These are phyloP conservation scores for Comarum palustre DNA, from an alignment of 306 rosid species.

Conservation along the genomic window DNA sequence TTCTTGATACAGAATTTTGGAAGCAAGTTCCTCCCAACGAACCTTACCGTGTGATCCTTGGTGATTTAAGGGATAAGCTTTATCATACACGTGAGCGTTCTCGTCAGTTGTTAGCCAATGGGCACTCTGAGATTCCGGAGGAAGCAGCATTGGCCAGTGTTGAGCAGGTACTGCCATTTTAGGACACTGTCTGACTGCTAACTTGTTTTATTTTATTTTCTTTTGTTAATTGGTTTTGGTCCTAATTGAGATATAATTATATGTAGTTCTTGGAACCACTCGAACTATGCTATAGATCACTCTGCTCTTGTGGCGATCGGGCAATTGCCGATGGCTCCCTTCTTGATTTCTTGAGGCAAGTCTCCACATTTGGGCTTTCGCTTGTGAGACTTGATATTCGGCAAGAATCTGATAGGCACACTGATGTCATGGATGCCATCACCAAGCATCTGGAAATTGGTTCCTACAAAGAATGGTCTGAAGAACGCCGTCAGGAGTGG, in stretches of 20 bases:
- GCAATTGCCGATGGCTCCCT: conserved; percentile 94
- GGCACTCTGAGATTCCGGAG: conserved; percentile 87
- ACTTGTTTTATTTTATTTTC: neutral
- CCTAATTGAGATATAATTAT: conserved; percentile 36
- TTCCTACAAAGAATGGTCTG: conserved; percentile 90
- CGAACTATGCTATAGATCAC: conserved; percentile 88
- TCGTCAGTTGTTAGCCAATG: conserved; percentile 76
- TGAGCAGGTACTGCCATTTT: conserved; percentile 58
- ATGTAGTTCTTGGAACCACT: conserved; percentile 90
- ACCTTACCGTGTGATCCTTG: conserved; percentile 92
- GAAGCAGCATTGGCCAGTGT: conserved; percentile 75
- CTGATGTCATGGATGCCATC: conserved; percentile 86
- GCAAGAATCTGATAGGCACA: conserved; percentile 94
- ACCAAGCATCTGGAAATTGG: conserved; percentile 88
- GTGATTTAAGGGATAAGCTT: conserved; percentile 90
- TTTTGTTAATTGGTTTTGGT: neutral
- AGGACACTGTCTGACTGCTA: neutral
- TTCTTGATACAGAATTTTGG: conserved; percentile 71
- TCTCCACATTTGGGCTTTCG: conserved; percentile 93
- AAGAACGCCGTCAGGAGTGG: conserved; percentile 87
- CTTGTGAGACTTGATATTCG: conserved; percentile 91
- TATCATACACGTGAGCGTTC: conserved; percentile 93
- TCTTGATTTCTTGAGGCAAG: conserved; percentile 95
- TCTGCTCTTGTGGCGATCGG: conserved; percentile 82
- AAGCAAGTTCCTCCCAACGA: conserved; percentile 79